These are phyloP conservation scores for Cyclotella sp. DNA, from an alignment of 108 stramenopile species.

Conservation along the genomic window DNA sequence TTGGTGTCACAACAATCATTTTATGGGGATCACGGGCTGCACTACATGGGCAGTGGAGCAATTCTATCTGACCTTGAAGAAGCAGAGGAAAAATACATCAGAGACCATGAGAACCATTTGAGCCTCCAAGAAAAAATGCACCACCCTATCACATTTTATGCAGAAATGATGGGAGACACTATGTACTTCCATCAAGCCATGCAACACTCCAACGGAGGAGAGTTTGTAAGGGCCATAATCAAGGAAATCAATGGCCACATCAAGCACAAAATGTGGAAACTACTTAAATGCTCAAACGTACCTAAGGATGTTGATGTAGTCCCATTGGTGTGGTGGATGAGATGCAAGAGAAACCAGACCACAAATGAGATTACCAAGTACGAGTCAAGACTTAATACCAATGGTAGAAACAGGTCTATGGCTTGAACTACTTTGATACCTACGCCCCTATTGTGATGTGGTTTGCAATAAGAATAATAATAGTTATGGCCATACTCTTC, in stretches of 20 bases:
- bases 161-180: slow-evolving; percentile 17
- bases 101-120: neutral
- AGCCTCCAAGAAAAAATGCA: slow-evolving; percentile 8
- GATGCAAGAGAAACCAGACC: neutral
- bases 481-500: neutral
- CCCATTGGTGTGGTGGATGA: neutral
- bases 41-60: neutral
- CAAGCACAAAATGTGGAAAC: slow-evolving; percentile 11
- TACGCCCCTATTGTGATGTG: neutral
- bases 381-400: neutral
- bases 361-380: neutral
- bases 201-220: slow-evolving; percentile 10
- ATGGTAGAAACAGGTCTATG: neutral
- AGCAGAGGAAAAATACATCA: neutral
- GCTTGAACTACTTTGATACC: neutral
- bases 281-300: slow-evolving; percentile 11
- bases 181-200: slow-evolving; percentile 40
- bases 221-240: slow-evolving; percentile 30
- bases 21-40: neutral
- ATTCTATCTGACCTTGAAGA: no score
- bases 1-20: neutral
- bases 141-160: slow-evolving; percentile 16
- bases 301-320: slow-evolving; percentile 11
- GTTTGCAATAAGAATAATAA: neutral
- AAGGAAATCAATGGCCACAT: slow-evolving; percentile 37